Percentiles rank a stretch among this genome's conserved stretches.
These are phyloP conservation scores for Vicia faba DNA, from an alignment of 306 rosid genomes.

Conservation along the genomic window DNA sequence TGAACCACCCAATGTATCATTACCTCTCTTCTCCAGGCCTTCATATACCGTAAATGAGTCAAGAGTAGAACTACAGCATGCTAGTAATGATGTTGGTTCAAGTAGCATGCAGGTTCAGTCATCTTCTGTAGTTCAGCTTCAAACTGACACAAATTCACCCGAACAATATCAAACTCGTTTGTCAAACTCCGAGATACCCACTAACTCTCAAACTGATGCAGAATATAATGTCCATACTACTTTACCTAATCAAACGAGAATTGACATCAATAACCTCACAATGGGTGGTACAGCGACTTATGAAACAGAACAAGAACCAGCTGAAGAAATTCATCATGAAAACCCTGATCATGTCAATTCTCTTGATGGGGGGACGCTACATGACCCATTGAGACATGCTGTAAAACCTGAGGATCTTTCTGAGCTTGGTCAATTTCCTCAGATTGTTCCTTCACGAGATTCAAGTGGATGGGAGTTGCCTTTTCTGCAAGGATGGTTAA, in stretches of 20 bases:
- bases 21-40: conserved; percentile 44
- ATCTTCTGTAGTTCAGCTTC: conserved; percentile 37
- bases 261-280: conserved; percentile 34
- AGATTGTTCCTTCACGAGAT: conserved; percentile 40
- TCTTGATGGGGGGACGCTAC: conserved; percentile 38
- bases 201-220: conserved; percentile 26
- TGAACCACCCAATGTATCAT: conserved; percentile 34
- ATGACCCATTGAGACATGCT: conserved; percentile 40
- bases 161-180: conserved; percentile 28
- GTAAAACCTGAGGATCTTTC: conserved; percentile 40
- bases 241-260: conserved; percentile 38
- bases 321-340: conserved; percentile 44
- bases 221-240: conserved; percentile 35
- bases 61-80: conserved; percentile 39
- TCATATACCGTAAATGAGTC: conserved; percentile 37
- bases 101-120: conserved; percentile 41
- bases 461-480: conserved; percentile 48
- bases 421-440: conserved; percentile 45
- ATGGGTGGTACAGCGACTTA: conserved; percentile 36
- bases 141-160: conserved; percentile 32
- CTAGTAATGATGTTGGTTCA: conserved; percentile 37
- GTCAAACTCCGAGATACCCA: conserved; percentile 38
- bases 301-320: conserved; percentile 38
- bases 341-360: conserved; percentile 42
- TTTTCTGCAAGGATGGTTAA: conserved; percentile 49